Base-by-base conservation (phyloP, 1,284 basidiomycete species). In the Trichosporon sp. region DNA sequence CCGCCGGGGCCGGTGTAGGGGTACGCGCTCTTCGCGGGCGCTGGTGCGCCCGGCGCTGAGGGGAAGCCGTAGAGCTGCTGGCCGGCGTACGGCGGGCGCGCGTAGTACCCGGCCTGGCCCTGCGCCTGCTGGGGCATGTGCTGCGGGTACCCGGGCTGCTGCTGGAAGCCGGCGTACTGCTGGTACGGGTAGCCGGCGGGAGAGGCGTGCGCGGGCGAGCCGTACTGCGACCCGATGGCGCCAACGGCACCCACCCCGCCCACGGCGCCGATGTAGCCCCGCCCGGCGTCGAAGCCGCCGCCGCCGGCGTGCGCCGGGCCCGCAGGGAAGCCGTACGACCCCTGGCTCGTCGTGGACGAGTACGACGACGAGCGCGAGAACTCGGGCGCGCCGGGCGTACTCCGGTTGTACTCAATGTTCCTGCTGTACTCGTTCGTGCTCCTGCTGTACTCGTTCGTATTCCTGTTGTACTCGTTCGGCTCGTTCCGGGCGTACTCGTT, bases 291-390 rank as follows among this genome's bases (percentile, higher is more conserved):
- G 56, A 32, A 60, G 56, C 56, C 56, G 3, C 6, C 34, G 34
- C n/a, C n/a, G n/a, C n/a, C n/a, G n/a, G n/a, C n/a, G n/a, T n/a
- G n/a, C n/a, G n/a, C n/a, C n/a, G 47, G 47, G 2, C 47, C 47
- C 11, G 47, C 18, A 2, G 56, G 56, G 56, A 60, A 60, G 29
- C 56, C 56, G 31, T 60, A 60, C 29, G 56, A 60, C 29, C 56
- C 56, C 56, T 60, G 56, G 56, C 56, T 60, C 15, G 56, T 15
- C 15, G 56, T 60, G 15, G 27, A 31, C 29, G 56, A 60, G 56
- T 60, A 60, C 56, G 56, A 60, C 56, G 56, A 60, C 7, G 56
- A 60, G 56, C 56, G 56, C 56, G 56, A 60, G 6, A 60, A 18
- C 56, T 60, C 27, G 15, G 56, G 56, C 56, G 56, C 47, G 5